These are phyloP conservation scores for Gigaspora rosea DNA, from an alignment of 192 early-diverging fungal species.

Conservation along the genomic window DNA sequence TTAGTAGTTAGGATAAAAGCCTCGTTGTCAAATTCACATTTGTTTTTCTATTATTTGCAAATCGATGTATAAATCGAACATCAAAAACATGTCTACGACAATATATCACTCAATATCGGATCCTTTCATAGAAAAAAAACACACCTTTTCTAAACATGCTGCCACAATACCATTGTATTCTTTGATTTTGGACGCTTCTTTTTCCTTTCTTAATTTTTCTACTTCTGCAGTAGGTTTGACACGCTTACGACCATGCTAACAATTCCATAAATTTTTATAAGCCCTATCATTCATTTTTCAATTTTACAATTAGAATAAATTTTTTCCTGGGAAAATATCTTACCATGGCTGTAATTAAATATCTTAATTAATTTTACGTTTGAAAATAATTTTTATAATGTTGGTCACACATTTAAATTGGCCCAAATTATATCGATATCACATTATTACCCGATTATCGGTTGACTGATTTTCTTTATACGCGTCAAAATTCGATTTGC, in stretches of 20 bases:
- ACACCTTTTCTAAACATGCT: constrained; percentile 38
- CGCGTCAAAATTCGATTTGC: too few relatives aligned
- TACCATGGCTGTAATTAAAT: too few relatives aligned
- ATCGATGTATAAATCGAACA: not conserved
- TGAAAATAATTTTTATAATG: too few relatives aligned
- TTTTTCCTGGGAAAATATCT: too few relatives aligned
- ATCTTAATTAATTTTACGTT: too few relatives aligned
- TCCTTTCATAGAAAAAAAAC: not conserved
- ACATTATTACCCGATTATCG: too few relatives aligned
- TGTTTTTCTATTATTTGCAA: constrained; percentile 35
- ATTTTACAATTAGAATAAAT: too few relatives aligned
- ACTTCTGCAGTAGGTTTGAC: constrained; percentile 42
- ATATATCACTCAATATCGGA: not conserved
- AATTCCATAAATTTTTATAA: not conserved
- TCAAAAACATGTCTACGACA: not conserved
- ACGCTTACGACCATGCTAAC: constrained; percentile 44
- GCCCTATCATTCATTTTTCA: too few relatives aligned
- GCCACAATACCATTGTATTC: constrained; percentile 44
- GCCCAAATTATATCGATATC: too few relatives aligned
- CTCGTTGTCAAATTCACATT: constrained; percentile 43
- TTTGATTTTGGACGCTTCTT: constrained; percentile 46
- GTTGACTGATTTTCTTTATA: too few relatives aligned
- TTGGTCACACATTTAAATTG: too few relatives aligned
- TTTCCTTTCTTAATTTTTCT: constrained; percentile 37
- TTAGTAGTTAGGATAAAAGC: constrained; percentile 67